These are phyloP conservation scores for Chlorella sorokiniana DNA, from an alignment of 139 green algal genomes.

Conservation along the genomic window DNA sequence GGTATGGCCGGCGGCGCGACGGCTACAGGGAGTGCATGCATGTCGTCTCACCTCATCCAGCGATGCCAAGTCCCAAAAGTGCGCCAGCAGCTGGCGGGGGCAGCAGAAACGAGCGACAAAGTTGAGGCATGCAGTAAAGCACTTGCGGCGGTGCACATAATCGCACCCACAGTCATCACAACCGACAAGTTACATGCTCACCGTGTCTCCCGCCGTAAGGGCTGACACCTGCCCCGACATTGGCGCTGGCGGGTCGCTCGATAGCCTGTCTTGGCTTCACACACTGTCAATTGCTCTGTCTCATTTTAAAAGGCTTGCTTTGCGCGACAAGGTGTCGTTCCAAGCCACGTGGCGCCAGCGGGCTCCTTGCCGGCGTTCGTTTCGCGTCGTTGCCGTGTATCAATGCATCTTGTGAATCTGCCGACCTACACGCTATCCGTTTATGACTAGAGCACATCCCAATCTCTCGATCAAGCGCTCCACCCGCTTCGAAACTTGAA, in stretches of 20 bases:
- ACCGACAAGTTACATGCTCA: not conserved
- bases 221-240: conserved; percentile 7
- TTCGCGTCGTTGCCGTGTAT: too few species aligned
- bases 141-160: not conserved
- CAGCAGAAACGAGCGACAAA: not conserved
- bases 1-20: not conserved
- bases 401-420: too few species aligned
- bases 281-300: not conserved
- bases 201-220: conserved; percentile 25
- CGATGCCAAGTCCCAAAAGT: conserved; percentile 80
- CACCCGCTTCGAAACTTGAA: not conserved
- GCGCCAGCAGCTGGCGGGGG: conserved; percentile 60
- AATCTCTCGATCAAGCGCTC: too few species aligned
- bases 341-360: not conserved
- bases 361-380: too few species aligned
- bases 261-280: not conserved
- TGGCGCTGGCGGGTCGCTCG: too few species aligned
- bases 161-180: too few species aligned
- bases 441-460: too few species aligned
- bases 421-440: too few species aligned
- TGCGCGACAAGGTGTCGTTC: too few species aligned
- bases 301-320: too few species aligned
- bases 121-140: not conserved
- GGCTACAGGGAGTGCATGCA: not conserved
- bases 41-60: conserved; percentile 51